Percentiles rank a stretch among this genome's conserved stretches.
These are phyloP conservation scores for Coniochaeta hoffmannii DNA, from an alignment of 2,329 filamentous ascomycete genomes.

Conservation along the genomic window DNA sequence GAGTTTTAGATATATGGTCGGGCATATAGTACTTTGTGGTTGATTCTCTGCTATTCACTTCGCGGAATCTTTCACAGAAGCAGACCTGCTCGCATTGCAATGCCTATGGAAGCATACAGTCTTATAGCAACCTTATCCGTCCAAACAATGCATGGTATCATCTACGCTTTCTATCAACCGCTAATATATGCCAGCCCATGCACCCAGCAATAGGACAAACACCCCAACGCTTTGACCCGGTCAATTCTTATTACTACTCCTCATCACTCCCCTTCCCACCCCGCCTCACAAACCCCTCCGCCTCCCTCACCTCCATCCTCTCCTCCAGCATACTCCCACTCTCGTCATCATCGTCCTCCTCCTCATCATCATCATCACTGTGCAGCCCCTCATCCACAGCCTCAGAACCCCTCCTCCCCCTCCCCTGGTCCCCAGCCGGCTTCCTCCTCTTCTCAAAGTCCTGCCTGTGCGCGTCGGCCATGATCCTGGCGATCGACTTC, in stretches of 20 bases:
- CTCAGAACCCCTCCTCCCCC: background rate
- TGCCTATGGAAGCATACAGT: no score
- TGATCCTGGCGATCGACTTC: constrained; percentile 48
- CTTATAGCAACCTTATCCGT: background rate
- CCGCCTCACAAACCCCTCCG: constrained; percentile 13
- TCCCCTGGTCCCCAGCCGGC: constrained; percentile 12
- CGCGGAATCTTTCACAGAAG: no score
- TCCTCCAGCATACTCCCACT: constrained; percentile 16
- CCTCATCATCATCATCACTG: constrained; percentile 11
- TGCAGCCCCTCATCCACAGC: constrained; percentile 9
- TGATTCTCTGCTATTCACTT: no score
- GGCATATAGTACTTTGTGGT: no score
- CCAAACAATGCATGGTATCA: background rate
- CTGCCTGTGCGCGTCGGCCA: constrained; percentile 78
- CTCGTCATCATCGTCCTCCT: constrained; percentile 28
- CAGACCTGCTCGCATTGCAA: no score
- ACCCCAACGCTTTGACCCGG: background rate
- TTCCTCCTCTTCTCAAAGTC: constrained; percentile 79
- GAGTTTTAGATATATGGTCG: no score
- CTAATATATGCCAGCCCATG: no score
- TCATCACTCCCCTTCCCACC: background rate
- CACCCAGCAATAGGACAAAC: no score
- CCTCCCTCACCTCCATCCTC: constrained; percentile 21
- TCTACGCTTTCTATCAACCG: background rate
- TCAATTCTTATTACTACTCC: background rate